phyloP scores from a whole-genome alignment of 1,284 basidiomycete species.

The Takashimella tepidaria region DNA sequence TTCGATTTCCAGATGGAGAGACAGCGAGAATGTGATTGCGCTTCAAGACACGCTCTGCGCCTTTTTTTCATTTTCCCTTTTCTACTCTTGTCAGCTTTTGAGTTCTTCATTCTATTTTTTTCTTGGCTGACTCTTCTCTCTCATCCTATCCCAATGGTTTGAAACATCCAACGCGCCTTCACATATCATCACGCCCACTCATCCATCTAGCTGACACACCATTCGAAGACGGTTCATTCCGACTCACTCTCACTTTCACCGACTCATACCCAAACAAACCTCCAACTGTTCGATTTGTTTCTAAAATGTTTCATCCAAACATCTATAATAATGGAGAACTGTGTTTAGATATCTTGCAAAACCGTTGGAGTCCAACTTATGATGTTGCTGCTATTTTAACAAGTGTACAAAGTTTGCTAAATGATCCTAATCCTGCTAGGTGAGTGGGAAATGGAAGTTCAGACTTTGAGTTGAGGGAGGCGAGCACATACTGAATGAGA shows the following conservation, averaged over 20 bases:
- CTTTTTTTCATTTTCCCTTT: constrained; percentile 5
- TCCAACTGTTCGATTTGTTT: constrained; percentile 92
- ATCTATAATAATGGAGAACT: constrained; percentile 98
- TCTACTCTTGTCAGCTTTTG: constrained; percentile 2
- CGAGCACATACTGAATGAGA: too few species aligned
- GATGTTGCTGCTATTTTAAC: constrained; percentile 98
- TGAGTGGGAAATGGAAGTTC: too few species aligned
- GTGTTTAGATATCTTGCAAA: constrained; percentile 96
- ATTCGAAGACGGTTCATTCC: constrained; percentile 98
- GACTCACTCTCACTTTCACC: constrained; percentile 89
- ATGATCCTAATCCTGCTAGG: constrained; percentile 93
- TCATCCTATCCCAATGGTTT: neutral
- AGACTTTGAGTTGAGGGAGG: too few species aligned
- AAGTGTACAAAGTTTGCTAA: constrained; percentile 87
- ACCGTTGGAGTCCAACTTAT: constrained; percentile 96
- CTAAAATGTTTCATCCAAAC: constrained; percentile 98
- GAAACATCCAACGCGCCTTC: neutral
- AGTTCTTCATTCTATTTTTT: constrained; percentile 5
- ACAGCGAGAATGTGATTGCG: too few species aligned
- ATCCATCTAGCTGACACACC: constrained; percentile 77
- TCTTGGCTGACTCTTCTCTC: neutral
- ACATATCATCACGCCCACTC: neutral
- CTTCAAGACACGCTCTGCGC: neutral
- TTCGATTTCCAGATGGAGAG: too few species aligned
- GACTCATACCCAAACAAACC: constrained; percentile 98